Percentiles rank a stretch among this genome's conserved stretches.
Conservation (phyloP, 176 grass and related monocot genomes). For the Metroxylon sagu region DNA sequence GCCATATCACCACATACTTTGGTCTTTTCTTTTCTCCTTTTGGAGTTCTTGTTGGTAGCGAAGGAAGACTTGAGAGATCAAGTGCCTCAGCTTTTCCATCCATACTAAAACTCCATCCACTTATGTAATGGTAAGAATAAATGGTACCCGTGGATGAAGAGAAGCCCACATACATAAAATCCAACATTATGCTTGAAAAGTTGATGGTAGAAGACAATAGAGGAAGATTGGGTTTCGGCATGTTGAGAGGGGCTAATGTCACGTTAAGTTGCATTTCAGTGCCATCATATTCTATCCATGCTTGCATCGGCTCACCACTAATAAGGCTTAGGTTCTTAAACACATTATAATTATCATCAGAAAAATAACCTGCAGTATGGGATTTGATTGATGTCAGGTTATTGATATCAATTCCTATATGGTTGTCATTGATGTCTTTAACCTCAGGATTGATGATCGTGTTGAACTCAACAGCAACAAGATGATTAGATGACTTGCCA, state of each 20-base stretch:
- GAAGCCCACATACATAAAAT: conserved; percentile 13
- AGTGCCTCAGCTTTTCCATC: neutral
- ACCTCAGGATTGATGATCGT: conserved; percentile 21
- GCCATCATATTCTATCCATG: conserved; percentile 19
- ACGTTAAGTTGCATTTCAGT: conserved; percentile 5
- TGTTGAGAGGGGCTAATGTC: conserved; percentile 16
- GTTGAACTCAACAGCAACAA: conserved; percentile 27
- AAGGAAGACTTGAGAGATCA: conserved; percentile 11
- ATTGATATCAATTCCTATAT: conserved; percentile 23
- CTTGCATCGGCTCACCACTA: too few species aligned
- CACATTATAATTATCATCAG: conserved; percentile 1
- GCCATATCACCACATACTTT: neutral
- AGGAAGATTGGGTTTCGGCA: neutral
- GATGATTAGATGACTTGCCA: conserved; percentile 13
- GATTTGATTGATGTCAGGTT: neutral
- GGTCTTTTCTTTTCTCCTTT: neutral
- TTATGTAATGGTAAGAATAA: conserved; percentile 5
- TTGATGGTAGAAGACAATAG: conserved; percentile 9
- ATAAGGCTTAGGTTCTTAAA: conserved; percentile 7
- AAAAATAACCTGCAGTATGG: conserved; percentile 9
- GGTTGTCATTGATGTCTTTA: conserved; percentile 30
- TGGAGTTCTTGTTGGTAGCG: neutral
- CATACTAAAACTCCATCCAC: conserved; percentile 30
- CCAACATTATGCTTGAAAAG: conserved; percentile 15
- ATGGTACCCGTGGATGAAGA: neutral